phyloP scores from a whole-genome alignment of 768 basidiomycete genomes.

The Multifurca ochricompacta region DNA sequence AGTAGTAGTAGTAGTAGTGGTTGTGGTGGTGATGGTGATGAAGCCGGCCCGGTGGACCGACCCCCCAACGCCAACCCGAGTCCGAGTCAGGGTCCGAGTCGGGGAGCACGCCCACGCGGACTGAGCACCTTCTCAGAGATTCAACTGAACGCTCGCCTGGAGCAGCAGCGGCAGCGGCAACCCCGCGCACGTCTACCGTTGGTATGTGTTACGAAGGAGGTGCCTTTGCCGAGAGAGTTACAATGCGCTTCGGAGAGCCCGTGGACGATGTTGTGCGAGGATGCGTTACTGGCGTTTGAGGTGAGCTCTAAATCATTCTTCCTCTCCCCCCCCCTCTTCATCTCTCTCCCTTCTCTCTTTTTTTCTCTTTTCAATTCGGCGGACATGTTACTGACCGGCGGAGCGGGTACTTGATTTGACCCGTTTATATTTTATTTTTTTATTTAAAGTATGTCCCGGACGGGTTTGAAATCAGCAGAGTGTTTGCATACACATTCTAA shows the following conservation, averaged over 20 bases:
- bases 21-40: neutral
- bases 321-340: no score
- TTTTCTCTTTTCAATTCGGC: neutral
- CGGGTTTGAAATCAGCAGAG: constrained; percentile 10
- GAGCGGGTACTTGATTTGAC: neutral
- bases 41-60: no score
- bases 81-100: no score
- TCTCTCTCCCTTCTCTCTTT: no score
- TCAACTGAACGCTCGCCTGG: no score
- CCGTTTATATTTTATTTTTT: neutral
- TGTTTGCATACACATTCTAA: constrained; percentile 13
- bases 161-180: neutral
- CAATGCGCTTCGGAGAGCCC: constrained; percentile 1
- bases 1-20: no score
- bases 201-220: constrained; percentile 4
- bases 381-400: neutral
- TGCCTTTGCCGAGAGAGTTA: constrained; percentile 4
- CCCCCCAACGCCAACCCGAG: neutral
- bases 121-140: neutral
- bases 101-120: no score
- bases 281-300: constrained; percentile 15
- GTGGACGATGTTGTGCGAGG: constrained; percentile 15
- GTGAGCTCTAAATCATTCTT: no score
- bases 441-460: constrained; percentile 6
- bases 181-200: neutral